A percentile compares a stretch with the other conserved stretches of the same genome.
These are phyloP conservation scores for Corymbia calophylla DNA, from an alignment of 441 rosid species.

Conservation along the genomic window DNA sequence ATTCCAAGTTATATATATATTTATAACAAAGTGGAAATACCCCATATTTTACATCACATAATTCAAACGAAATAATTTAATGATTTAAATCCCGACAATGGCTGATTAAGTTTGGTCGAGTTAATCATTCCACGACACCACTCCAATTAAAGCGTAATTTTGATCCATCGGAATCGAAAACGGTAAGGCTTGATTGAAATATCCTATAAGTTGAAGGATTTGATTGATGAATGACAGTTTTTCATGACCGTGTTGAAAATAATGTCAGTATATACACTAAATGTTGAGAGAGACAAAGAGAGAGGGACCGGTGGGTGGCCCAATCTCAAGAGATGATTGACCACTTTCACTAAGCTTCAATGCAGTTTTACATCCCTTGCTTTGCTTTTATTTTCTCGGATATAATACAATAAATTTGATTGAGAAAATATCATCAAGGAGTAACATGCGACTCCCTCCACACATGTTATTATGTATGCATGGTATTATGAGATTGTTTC, in stretches of 20 bases:
- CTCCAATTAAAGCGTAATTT: not conserved
- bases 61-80: too few species aligned
- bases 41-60: too few species aligned
- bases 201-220: not conserved
- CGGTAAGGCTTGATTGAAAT: not conserved
- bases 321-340: not conserved
- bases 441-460: too few species aligned
- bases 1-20: too few species aligned
- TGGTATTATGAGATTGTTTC: not conserved
- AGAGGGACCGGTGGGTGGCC: not conserved
- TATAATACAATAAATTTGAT: not conserved
- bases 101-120: not conserved
- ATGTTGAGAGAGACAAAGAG: not conserved
- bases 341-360: not conserved
- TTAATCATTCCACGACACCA: not conserved
- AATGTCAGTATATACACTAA: not conserved
- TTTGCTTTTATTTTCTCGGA: not conserved
- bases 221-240: not conserved
- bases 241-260: not conserved
- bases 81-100: not conserved
- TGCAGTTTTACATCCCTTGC: too few species aligned
- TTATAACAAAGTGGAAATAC: too few species aligned
- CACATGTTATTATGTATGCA: not conserved
- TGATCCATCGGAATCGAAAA: not conserved
- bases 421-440: not conserved